Base-by-base conservation (phyloP, 2,329 filamentous ascomycete species). In the Magnaporthiopsis poae region DNA sequence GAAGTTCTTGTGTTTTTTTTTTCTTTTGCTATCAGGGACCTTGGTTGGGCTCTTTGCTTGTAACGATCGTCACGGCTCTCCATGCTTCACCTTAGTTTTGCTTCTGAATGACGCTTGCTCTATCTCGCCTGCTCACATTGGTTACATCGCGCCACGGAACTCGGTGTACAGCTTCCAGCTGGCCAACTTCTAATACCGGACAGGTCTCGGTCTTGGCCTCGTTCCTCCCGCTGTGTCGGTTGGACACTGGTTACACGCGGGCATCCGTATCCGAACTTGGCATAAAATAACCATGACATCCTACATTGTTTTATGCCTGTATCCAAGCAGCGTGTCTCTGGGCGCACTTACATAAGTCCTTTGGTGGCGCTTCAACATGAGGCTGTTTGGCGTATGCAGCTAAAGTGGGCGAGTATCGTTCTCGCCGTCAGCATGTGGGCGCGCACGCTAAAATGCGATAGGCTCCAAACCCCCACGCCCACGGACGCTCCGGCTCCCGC, bases 321-420 rank as follows among this genome's bases (percentile, higher is more conserved):
- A 61, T 61, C 46, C 46, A 56, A 25, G 21, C 46, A 7, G 39
- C 39, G 15, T 18, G 15, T 18, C 46, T 21, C 21, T n/a, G 7
- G 21, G 18, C 21, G 21, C 46, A 56, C 46, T 56, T 25, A 63
- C 39, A 46, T 62, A 66, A 61, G 56, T 61, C 64, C 35, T 27
- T 27, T 21, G 64, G 52, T 46, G 66, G 35, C 35, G 35, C 35
- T 36, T 12, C 9, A 8, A 7, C 36, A 13, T 52, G 39, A 56
- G 46, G 46, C 8, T n/a, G 46, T 56, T 46, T 21, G 46, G 46
- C 46, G n/a, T 56, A 56, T 56, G 46, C 46, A 56, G 46, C 46
- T 56, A 56, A 56, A 8, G 46, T 11, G n/a, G 21, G 46, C n/a
- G 21, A 56, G 46, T 7, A 15, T 39, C 36, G 11, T 39, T 39